A percentile compares a stretch with the other conserved stretches of the same genome.
phyloP scores from a whole-genome alignment of 768 basidiomycete genomes.

The Phylloporus sp. region DNA sequence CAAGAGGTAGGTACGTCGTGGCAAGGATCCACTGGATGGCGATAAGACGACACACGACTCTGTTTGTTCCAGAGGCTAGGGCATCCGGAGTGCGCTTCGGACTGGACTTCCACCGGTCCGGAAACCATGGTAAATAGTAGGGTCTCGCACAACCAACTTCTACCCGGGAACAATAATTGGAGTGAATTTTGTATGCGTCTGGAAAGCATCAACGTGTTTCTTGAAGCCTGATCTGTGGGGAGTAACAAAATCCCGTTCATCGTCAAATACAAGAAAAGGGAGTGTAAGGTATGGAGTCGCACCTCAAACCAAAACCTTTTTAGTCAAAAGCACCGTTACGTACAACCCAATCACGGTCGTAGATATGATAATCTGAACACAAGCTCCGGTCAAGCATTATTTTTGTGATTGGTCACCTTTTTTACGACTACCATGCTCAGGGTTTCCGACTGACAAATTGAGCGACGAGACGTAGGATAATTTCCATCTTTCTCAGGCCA shows the following conservation, averaged over 20 bases:
- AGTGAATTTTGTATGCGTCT: neutral
- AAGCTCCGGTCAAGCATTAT: neutral
- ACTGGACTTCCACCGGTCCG: too few species aligned
- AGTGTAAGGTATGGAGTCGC: neutral
- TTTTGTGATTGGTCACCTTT: neutral
- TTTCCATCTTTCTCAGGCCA: neutral
- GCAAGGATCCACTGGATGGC: neutral
- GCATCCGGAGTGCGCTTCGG: neutral
- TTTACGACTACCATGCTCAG: neutral
- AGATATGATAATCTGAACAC: neutral
- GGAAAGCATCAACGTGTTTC: neutral
- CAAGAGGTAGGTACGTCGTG: neutral
- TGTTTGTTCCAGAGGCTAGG: too few species aligned
- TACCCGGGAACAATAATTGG: neutral
- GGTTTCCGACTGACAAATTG: neutral
- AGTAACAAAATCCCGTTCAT: too few species aligned
- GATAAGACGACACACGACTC: neutral
- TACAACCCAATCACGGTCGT: neutral
- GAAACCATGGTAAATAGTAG: too few species aligned
- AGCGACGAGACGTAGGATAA: too few species aligned
- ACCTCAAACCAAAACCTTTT: neutral
- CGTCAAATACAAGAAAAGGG: neutral
- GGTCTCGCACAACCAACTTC: conserved; percentile 1
- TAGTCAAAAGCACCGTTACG: neutral
- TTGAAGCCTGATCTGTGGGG: neutral